Evolutionary conservation across 176 grass and related monocot species (phyloP), one percentile per base, ranked within the genome.

Genomic region (Cocos nucifera): DNA sequence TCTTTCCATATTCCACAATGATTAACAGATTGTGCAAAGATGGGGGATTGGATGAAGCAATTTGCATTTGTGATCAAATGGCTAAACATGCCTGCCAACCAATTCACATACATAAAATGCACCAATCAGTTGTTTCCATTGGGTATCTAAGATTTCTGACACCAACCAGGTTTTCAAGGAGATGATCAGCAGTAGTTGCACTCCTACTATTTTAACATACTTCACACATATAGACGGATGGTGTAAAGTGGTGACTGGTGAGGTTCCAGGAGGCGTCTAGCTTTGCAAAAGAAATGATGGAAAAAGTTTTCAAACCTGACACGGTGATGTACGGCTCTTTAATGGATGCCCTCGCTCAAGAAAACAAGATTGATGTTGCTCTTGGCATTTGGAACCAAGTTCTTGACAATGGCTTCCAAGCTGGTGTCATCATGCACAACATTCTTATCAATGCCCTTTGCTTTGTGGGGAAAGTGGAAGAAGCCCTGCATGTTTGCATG

Each of bases 381-480:
- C 76, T 89, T 76, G 52, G 61, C 70, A 80, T 98, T 22, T 93
- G 85, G 84, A 72, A 86, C 69, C 64, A 79, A 67, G 61, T 85
- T 66, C 39, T 83, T 54, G 62, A 83, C 51, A 78, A 74, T 19
- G 88, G 79, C 73, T 53, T 78, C 54, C 56, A 3, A 44, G 78
- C 71, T 50, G 94, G 89, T 86, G 75, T 75, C 18, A 83, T 57
- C 23, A 73, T 89, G 70, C 80, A 93, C 67, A 98, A 98, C 54
- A 92, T 93, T 64, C 61, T 93, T 67, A 23, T 98, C 63, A 88
- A 92, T 67, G 94, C 84, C 55, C 84, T 98, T 75, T 93, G 94
- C 73, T 78, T 75, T 64, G 59, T 61, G 52, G 87, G 88, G 44
- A 82, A 21, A 85, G 56, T 86, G 69, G 73, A 81, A 78, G 79